These are phyloP conservation scores for Asterochloris erici DNA, from an alignment of 139 green algal genomes.

Conservation along the genomic window DNA sequence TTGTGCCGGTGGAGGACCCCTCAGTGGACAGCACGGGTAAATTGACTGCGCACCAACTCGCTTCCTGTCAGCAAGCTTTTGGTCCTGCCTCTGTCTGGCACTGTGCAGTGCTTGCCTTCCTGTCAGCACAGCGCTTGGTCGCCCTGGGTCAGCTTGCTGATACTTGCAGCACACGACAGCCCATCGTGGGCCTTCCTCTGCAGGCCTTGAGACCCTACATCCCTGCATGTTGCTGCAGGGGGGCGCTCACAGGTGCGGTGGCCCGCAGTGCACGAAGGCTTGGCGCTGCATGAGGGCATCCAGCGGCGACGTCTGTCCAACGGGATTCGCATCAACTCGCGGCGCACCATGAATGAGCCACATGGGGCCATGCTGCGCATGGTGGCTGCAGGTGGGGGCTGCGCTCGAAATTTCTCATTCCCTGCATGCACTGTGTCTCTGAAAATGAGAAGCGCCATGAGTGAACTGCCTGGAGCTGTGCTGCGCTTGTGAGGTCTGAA, in stretches of 20 bases:
- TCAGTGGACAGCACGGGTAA: constrained; percentile 33
- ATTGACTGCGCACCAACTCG: not conserved
- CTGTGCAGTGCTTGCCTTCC: too few relatives aligned
- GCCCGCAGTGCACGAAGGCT: too few relatives aligned
- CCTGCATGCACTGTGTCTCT: not conserved
- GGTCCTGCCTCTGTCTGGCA: too few relatives aligned
- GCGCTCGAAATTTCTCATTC: not conserved
- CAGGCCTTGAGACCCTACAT: too few relatives aligned
- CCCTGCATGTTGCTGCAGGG: too few relatives aligned
- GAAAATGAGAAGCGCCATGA: too few relatives aligned
- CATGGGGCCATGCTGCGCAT: constrained; percentile 82
- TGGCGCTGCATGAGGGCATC: constrained; percentile 45
- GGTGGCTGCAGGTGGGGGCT: constrained; percentile 70
- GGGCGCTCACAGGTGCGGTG: too few relatives aligned
- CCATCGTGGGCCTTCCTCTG: too few relatives aligned
- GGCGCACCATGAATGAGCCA: constrained; percentile 85
- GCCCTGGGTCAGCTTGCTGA: not conserved
- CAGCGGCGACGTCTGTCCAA: constrained; percentile 87
- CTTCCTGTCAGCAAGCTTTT: too few relatives aligned
- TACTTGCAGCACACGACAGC: not conserved
- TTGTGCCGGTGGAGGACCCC: constrained; percentile 55
- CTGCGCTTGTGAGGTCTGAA: too few relatives aligned
- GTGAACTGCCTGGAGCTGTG: too few relatives aligned
- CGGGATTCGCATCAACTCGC: constrained; percentile 92
- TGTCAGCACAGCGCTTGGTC: too few relatives aligned